Evolutionary conservation across 306 rosid species (phyloP), one percentile per base, ranked within the genome.

Genomic region (Casuarina glauca): DNA sequence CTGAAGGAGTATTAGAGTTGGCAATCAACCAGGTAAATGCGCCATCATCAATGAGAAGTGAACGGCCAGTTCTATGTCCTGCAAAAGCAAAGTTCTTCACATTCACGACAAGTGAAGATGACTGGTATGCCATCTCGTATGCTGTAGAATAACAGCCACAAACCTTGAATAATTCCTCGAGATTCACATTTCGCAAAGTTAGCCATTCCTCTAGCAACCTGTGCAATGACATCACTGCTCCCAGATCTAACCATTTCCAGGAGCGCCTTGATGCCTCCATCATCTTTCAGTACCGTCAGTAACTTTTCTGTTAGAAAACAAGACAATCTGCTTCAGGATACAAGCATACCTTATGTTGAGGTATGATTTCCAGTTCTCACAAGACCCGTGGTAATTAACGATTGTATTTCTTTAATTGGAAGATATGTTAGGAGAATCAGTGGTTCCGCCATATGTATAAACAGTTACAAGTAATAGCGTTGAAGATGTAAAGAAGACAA

Each of bases 121-220:
- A 38, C 39, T 5, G 8, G 32, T 61, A 46, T 53, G 35, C 42
- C 5, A 16, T 39, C 38, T 10, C 7, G 19, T 15, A 17, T 42
- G 71, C 55, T 46, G 57, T 19, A 20, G 44, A 42, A 46, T 43
- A 43, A 26, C 61, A 51, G 62, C 41, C 9, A 61, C 76, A n/a
- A 67, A 87, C 94, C 94, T 86, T 88, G 90, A 72, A 82, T 71
- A 6, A 81, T 80, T 84, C 85, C 89, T 3, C 90, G 86, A 9
- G 88, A 81, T 90, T 90, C 94, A 42, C 94, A 90, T 78, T 90
- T 90, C 3, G 94, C 92, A 51, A 90, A 90, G 77, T 90, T 90
- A 11, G 94, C 91, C 68, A 90, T 76, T 71, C 91, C 94, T 68
- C 94, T 79, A 38, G 89, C 94, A 73, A 90, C 88, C 78, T 90